These are phyloP conservation scores for Baorangia bicolor DNA, from an alignment of 768 basidiomycete genomes.

Conservation along the genomic window DNA sequence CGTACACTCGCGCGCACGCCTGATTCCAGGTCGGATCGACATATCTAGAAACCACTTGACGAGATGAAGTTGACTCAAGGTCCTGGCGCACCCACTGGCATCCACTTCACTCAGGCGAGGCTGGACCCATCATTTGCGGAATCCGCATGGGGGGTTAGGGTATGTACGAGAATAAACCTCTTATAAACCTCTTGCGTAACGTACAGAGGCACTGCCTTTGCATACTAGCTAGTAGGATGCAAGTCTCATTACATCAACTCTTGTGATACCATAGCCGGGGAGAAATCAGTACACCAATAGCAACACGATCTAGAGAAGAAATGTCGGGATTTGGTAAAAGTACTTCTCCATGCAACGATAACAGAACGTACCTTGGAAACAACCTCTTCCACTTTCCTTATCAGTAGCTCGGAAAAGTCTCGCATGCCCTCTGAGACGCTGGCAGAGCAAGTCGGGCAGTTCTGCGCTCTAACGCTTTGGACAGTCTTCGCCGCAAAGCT, in stretches of 20 bases:
- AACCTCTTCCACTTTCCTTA: slow-evolving; percentile 7
- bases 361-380: slow-evolving; percentile 7
- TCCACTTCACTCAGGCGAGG: background rate
- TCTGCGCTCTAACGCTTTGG: background rate
- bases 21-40: too few relatives aligned
- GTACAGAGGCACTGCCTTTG: background rate
- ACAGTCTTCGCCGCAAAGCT: background rate
- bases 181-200: background rate
- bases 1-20: too few relatives aligned
- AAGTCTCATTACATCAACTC: background rate
- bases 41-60: too few relatives aligned
- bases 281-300: background rate
- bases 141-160: background rate
- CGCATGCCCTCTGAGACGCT: slow-evolving; percentile 10
- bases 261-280: background rate
- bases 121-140: background rate
- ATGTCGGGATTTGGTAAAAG: background rate
- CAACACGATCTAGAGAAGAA: background rate
- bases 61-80: background rate
- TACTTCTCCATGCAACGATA: background rate
- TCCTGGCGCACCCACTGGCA: background rate
- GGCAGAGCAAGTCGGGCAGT: slow-evolving; percentile 2
- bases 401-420: background rate
- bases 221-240: background rate
- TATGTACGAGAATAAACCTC: background rate